Evolutionary conservation across 1,284 basidiomycete genomes (phyloP).

Genomic region (Cutaneotrichosporon spelunceum): DNA sequence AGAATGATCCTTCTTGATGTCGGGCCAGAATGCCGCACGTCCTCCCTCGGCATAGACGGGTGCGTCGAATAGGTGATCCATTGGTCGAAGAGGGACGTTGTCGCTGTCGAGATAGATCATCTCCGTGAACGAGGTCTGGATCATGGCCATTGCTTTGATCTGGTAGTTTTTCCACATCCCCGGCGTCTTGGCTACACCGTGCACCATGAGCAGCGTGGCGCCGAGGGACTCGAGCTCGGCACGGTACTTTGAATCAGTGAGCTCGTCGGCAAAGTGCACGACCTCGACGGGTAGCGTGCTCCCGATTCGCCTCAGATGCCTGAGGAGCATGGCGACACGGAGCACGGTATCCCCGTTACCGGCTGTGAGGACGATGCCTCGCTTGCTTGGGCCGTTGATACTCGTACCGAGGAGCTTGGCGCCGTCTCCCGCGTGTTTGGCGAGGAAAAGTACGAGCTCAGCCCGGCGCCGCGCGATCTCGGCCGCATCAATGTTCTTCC

Average conservation of each 20-base stretch:
- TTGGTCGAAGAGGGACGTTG: slow-evolving; percentile 52
- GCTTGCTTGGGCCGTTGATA: neutral
- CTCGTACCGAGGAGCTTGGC: slow-evolving; percentile 28
- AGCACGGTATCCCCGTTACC: slow-evolving; percentile 48
- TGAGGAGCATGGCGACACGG: slow-evolving; percentile 48
- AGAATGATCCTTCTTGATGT: slow-evolving; percentile 54
- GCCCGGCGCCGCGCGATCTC: slow-evolving; percentile 42
- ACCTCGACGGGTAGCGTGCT: slow-evolving; percentile 52
- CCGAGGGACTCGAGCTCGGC: slow-evolving; percentile 45
- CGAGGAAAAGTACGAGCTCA: slow-evolving; percentile 46
- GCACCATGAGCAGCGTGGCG: slow-evolving; percentile 31
- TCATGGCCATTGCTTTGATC: slow-evolving; percentile 54
- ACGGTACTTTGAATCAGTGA: slow-evolving; percentile 35
- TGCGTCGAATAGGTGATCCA: slow-evolving; percentile 51
- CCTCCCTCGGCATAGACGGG: slow-evolving; percentile 45
- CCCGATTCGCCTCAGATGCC: slow-evolving; percentile 44
- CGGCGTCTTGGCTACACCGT: slow-evolving; percentile 18
- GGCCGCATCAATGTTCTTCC: slow-evolving; percentile 35
- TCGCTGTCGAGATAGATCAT: slow-evolving; percentile 53
- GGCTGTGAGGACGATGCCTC: slow-evolving; percentile 10
- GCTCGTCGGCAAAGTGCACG: slow-evolving; percentile 53
- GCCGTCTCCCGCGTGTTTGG: slow-evolving; percentile 33
- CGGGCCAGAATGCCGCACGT: slow-evolving; percentile 55
- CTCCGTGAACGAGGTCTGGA: slow-evolving; percentile 52
- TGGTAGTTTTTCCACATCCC: slow-evolving; percentile 35